Conservation (phyloP, 1,284 basidiomycete genomes). For the Microbotryum violaceum region DNA sequence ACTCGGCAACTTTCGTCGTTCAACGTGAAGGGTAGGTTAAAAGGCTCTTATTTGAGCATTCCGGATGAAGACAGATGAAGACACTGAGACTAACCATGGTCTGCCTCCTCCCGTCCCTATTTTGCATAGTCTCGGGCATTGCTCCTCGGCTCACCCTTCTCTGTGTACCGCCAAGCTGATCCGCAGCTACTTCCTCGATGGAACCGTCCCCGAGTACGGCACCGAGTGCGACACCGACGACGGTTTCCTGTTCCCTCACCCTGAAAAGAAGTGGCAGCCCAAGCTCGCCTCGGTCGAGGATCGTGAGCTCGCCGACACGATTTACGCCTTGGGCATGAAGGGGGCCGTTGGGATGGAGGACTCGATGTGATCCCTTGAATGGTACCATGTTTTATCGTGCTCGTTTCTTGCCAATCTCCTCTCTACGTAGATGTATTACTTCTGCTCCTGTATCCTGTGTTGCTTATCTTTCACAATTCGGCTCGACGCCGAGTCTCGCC, state of each 20-base stretch:
- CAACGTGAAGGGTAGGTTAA: conserved; percentile 24
- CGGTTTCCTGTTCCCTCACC: conserved; percentile 22
- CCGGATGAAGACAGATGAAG: no score
- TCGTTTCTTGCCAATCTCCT: no score
- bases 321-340: no score
- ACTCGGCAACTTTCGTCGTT: conserved; percentile 26
- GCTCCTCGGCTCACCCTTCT: conserved; percentile 30
- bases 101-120: background rate
- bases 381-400: no score
- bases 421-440: no score
- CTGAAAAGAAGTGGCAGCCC: background rate
- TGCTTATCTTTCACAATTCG: no score
- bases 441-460: no score
- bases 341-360: no score
- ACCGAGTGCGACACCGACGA: conserved; percentile 26
- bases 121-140: conserved; percentile 28
- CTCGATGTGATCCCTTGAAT: no score
- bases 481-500: no score
- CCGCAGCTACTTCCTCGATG: conserved; percentile 30
- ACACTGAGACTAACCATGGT: no score
- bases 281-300: conserved; percentile 3
- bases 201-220: conserved; percentile 24
- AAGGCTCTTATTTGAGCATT: no score
- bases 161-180: conserved; percentile 29
- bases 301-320: background rate